Evolutionary conservation across 2,329 filamentous ascomycete species (phyloP).

Genomic region (Metarhizium album): DNA sequence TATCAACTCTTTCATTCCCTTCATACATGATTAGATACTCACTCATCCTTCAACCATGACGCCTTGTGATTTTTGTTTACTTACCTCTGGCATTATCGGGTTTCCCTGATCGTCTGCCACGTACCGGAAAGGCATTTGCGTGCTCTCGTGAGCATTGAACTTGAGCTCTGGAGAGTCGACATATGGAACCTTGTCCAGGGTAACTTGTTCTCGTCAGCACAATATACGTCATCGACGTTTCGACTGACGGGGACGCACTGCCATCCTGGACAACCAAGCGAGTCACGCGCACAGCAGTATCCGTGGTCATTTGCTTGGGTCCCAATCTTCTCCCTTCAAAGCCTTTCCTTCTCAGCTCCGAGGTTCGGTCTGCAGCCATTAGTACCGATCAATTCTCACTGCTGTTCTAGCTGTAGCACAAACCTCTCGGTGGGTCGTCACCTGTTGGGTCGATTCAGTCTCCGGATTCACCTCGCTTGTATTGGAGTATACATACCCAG

Average conservation of each 20-base stretch:
- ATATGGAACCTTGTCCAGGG: conserved; percentile 69
- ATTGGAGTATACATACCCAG: conserved; percentile 49
- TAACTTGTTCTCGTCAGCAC: conserved; percentile 38
- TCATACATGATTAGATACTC: conserved; percentile 13
- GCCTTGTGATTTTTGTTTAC: conserved; percentile 13
- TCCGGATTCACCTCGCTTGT: not conserved
- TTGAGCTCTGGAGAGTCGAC: conserved; percentile 82
- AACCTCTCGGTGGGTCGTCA: conserved; percentile 88
- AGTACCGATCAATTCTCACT: not conserved
- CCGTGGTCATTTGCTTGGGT: conserved; percentile 95
- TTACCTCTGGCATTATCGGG: conserved; percentile 85
- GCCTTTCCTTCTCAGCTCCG: conserved; percentile 89
- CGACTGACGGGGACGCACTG: conserved; percentile 39
- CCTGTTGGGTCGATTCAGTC: conserved; percentile 37
- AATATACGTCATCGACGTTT: not conserved
- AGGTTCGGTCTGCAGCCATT: conserved; percentile 65
- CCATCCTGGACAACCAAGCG: conserved; percentile 78
- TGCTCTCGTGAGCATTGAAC: conserved; percentile 86
- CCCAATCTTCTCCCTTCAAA: conserved; percentile 81
- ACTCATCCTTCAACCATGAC: not conserved
- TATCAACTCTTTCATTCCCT: conserved; percentile 94
- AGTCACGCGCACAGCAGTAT: conserved; percentile 91
- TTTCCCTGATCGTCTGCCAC: conserved; percentile 64
- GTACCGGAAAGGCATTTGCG: conserved; percentile 96
- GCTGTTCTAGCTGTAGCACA: conserved; percentile 16